Evolutionary conservation across 2,329 filamentous ascomycete species (phyloP), one percentile per base, ranked within the genome.

Genomic region (Colletotrichum cereale): DNA sequence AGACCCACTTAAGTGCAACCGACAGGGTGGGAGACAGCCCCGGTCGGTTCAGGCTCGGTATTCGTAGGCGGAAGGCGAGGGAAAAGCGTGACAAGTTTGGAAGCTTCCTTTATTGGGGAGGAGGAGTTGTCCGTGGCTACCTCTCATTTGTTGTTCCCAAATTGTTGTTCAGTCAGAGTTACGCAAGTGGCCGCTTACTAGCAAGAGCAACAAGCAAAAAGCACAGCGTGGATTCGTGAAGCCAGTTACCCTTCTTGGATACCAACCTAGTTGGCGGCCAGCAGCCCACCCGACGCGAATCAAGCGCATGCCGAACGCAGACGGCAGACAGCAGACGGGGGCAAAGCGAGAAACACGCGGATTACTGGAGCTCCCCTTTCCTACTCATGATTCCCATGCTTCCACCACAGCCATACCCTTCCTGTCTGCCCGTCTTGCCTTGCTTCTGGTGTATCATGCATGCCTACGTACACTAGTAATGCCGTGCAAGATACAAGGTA

Each of bases 1-100:
- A 26, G 11, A 36, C n/a, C 57, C 36, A 62, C 58, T 60, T 36
- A 26, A 50, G 44, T 62, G 65, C 58, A 61, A 71, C 65, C 65
- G 65, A 71, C 42, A 58, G 58, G 52, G 52, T 65, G 65, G 68
- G 58, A 68, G 48, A 29, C 50, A 38, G 44, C 29, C 65, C 57
- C 65, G 65, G 65, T 52, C 44, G 44, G 47, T 29, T 57, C 68
- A 71, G 34, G 52, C 57, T 36, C 36, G 5, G 63, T 63, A 52
- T 52, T 36, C 26, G 16, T 44, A 36, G 38, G 16, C 18, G 10
- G 62, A 40, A 36, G n/a, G 7, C 21, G 10, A 55, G 16, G 34
- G 36, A 36, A 38, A 29, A 40, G n/a, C 12, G n/a, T 36, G 58
- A 62, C 26, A 48, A 48, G 52, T 48, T 21, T 18, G 57, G 21